Evolutionary conservation across 2,329 filamentous ascomycete genomes (phyloP).

Genomic region (Pseudogymnoascus destructans): DNA sequence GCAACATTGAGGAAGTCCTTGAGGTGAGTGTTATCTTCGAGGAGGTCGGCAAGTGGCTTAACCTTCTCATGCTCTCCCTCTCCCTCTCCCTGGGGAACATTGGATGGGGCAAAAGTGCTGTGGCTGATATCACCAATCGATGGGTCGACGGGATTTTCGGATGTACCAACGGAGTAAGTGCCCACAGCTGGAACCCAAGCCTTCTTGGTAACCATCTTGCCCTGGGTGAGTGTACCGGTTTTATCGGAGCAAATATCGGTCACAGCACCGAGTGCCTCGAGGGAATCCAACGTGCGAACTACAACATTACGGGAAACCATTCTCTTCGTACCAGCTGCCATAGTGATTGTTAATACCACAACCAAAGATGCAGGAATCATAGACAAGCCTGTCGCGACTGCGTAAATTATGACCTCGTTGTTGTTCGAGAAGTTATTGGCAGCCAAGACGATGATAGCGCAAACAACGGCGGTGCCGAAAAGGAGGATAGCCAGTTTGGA

Average conservation of each 20-base stretch:
- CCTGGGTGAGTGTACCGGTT: slow-evolving; percentile 39
- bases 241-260: slow-evolving; percentile 45
- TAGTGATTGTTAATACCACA: slow-evolving; percentile 54
- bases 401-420: slow-evolving; percentile 49
- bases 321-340: slow-evolving; percentile 46
- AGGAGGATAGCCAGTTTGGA: slow-evolving; percentile 50
- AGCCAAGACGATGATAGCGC: slow-evolving; percentile 51
- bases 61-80: slow-evolving; percentile 18
- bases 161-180: slow-evolving; percentile 38
- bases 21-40: slow-evolving; percentile 36
- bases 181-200: slow-evolving; percentile 41
- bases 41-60: slow-evolving; percentile 25
- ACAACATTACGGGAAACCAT: slow-evolving; percentile 45
- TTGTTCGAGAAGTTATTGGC: slow-evolving; percentile 40
- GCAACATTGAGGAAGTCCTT: slow-evolving; percentile 48
- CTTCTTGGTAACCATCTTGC: slow-evolving; percentile 43
- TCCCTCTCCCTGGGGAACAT: slow-evolving; percentile 18
- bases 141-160: slow-evolving; percentile 39
- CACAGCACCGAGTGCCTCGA: slow-evolving; percentile 43
- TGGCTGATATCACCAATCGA: slow-evolving; percentile 32
- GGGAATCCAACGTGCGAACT: slow-evolving; percentile 41
- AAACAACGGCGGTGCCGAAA: slow-evolving; percentile 49
- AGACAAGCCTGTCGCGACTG: slow-evolving; percentile 43
- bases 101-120: slow-evolving; percentile 22
- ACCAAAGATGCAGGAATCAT: slow-evolving; percentile 53